Conservation (phyloP, 768 basidiomycete species). For the Russula dissimulans region DNA sequence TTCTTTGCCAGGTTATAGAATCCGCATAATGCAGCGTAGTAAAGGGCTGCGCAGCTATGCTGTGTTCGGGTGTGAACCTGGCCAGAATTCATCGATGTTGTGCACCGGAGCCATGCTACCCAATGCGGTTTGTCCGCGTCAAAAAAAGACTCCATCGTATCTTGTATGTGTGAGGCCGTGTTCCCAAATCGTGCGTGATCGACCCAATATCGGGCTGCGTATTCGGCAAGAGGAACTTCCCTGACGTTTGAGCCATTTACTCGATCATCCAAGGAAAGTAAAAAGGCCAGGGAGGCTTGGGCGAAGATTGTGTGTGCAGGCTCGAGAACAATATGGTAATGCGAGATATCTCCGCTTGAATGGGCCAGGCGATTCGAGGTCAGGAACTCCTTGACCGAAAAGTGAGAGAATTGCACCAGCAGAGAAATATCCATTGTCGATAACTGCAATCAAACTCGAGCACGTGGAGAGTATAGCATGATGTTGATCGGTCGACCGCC, state of each 20-base stretch:
- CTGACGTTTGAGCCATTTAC: not conserved
- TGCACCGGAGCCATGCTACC: not conserved
- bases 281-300: not conserved
- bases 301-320: not conserved
- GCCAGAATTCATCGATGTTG: not conserved
- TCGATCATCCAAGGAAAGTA: not conserved
- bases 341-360: not conserved
- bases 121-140: not conserved
- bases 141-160: not conserved
- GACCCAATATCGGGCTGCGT: not conserved
- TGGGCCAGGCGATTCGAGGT: not conserved
- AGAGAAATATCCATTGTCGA: too few relatives aligned
- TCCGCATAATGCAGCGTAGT: not conserved
- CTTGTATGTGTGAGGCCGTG: not conserved
- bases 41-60: not conserved
- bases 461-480: too few relatives aligned
- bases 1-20: not conserved
- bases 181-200: not conserved
- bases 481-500: too few relatives aligned
- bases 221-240: not conserved
- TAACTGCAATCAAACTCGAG: too few relatives aligned
- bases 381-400: not conserved
- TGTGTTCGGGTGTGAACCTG: not conserved
- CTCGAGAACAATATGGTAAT: not conserved
- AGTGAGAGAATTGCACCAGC: too few relatives aligned